Percentiles rank a stretch among this genome's conserved stretches.
phyloP scores from a whole-genome alignment of 2,329 filamentous ascomycete genomes.

The Calonectria honghensis region DNA sequence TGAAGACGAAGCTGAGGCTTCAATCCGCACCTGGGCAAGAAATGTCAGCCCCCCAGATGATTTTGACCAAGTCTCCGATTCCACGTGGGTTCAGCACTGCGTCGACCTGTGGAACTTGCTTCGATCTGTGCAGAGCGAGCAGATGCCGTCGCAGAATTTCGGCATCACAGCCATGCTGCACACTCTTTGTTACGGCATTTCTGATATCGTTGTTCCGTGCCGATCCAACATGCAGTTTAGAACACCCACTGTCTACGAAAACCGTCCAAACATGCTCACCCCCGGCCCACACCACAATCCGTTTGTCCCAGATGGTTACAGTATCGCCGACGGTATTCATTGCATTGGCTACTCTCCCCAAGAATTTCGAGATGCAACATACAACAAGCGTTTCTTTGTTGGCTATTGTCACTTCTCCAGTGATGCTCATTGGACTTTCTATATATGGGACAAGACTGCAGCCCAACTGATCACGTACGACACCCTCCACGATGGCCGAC shows the following conservation, averaged over 20 bases:
- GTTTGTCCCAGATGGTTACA: background rate
- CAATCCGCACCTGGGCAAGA: background rate
- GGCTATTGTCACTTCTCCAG: background rate
- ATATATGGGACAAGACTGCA: background rate
- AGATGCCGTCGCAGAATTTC: background rate
- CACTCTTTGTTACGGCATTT: background rate
- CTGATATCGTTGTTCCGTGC: background rate
- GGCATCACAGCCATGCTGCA: constrained; percentile 13
- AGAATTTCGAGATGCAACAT: background rate
- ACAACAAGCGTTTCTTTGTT: constrained; percentile 7
- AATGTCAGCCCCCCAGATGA: constrained; percentile 9
- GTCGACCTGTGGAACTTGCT: background rate
- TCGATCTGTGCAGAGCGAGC: background rate
- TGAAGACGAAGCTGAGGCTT: background rate
- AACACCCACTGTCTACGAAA: background rate
- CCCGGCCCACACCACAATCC: background rate
- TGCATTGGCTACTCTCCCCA: background rate
- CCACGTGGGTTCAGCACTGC: background rate
- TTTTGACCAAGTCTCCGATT: background rate
- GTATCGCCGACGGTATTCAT: background rate
- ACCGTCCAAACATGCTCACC: background rate
- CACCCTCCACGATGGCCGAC: background rate
- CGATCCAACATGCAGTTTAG: constrained; percentile 6
- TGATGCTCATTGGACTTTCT: background rate
- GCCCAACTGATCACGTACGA: background rate